Percentiles rank a stretch among this genome's conserved stretches.
Evolutionary conservation across 805 yeast species (phyloP).

Genomic region (Saturnispora halmiae): DNA sequence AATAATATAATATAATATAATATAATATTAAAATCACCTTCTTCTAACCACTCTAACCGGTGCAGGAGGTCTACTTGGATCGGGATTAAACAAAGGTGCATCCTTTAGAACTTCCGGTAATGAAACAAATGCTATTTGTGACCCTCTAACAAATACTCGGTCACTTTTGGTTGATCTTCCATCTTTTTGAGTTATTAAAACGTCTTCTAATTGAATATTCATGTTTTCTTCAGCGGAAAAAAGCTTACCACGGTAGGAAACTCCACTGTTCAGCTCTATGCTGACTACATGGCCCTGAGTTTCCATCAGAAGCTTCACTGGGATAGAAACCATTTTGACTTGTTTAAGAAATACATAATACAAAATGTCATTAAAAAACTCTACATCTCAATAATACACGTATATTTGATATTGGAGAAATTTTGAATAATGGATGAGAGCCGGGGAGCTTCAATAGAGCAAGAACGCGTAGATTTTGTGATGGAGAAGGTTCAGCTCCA

Average conservation of each 20-base stretch:
- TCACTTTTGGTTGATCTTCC: slow-evolving; percentile 71
- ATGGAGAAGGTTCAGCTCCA: slow-evolving; percentile 30
- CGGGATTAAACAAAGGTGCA: slow-evolving; percentile 76
- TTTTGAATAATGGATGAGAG: too few relatives aligned
- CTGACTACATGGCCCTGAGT: slow-evolving; percentile 72
- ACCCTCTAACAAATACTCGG: slow-evolving; percentile 85
- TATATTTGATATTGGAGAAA: neutral
- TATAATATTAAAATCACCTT: neutral
- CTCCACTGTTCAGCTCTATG: slow-evolving; percentile 77
- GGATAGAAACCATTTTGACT: slow-evolving; percentile 58
- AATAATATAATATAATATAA: neutral
- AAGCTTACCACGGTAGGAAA: slow-evolving; percentile 78
- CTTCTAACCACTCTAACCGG: slow-evolving; percentile 42
- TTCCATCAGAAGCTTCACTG: slow-evolving; percentile 73
- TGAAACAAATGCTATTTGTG: slow-evolving; percentile 73
- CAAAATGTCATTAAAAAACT: neutral
- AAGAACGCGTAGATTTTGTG: slow-evolving; percentile 12
- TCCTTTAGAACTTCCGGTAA: slow-evolving; percentile 82
- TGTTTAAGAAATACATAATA: neutral
- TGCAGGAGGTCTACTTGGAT: slow-evolving; percentile 53
- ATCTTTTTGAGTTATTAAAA: slow-evolving; percentile 64
- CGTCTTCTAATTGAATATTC: slow-evolving; percentile 83
- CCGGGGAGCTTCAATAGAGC: too few relatives aligned
- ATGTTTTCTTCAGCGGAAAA: slow-evolving; percentile 84
- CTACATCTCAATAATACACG: neutral